phyloP scores from a whole-genome alignment of 768 basidiomycete genomes.

The Arthromyces matolae region DNA sequence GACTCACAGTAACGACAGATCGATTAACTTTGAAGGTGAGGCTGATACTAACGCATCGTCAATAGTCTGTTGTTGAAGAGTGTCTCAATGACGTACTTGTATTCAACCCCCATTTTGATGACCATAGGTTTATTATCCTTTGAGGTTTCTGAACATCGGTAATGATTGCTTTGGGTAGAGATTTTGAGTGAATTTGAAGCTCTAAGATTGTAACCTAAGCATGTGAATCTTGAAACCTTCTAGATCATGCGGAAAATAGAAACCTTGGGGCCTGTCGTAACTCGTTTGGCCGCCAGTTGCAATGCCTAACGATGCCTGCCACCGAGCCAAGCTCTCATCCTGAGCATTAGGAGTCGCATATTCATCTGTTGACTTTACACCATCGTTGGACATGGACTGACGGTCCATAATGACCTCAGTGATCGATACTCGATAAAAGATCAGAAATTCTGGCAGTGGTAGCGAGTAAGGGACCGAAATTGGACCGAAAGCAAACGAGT shows the following conservation, averaged over 20 bases:
- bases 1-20: conserved; percentile 74
- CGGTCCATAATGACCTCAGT: no score
- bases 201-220: conserved; percentile 66
- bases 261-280: conserved; percentile 65
- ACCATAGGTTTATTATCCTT: conserved; percentile 78
- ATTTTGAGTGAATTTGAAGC: conserved; percentile 77
- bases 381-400: no score
- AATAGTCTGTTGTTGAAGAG: background rate
- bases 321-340: conserved; percentile 90
- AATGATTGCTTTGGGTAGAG: conserved; percentile 61
- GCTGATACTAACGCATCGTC: conserved; percentile 51
- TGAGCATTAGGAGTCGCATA: conserved; percentile 82
- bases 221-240: no score
- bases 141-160: conserved; percentile 62
- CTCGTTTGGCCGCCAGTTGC: conserved; percentile 45
- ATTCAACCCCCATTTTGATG: conserved; percentile 86
- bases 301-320: conserved; percentile 94
- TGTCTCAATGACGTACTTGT: conserved; percentile 56
- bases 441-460: no score
- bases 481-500: no score
- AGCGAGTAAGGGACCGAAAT: no score
- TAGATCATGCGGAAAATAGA: no score
- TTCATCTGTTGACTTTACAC: conserved; percentile 72
- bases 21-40: conserved; percentile 87
- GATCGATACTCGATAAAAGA: no score